A percentile compares a stretch with the other conserved stretches of the same genome.
Conservation (phyloP, 2,329 filamentous ascomycete species). For the Exophiala sideris region DNA sequence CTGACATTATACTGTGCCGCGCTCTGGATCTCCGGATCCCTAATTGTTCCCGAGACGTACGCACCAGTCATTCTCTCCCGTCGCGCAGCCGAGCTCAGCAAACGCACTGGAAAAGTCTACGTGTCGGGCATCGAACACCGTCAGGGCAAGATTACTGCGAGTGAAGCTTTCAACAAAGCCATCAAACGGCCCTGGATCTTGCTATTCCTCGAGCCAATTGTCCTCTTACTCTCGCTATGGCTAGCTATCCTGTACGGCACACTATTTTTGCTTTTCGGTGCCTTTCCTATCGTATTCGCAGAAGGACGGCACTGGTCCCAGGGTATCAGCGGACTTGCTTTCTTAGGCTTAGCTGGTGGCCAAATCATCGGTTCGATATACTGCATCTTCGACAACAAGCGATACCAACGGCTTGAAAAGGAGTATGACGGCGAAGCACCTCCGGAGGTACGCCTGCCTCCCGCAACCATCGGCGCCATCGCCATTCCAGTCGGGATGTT, state of each 20-base stretch:
- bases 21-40: constrained; percentile 54
- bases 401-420: constrained; percentile 41
- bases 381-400: constrained; percentile 41
- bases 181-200: constrained; percentile 49
- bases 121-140: constrained; percentile 39
- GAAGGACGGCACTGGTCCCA: constrained; percentile 45
- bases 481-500: constrained; percentile 34
- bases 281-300: constrained; percentile 51
- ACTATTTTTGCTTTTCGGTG: constrained; percentile 53
- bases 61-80: constrained; percentile 51
- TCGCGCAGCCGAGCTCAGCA: constrained; percentile 47
- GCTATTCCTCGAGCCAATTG: constrained; percentile 51
- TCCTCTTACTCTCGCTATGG: constrained; percentile 45
- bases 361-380: constrained; percentile 40
- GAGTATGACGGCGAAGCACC: constrained; percentile 55
- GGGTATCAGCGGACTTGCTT: constrained; percentile 48
- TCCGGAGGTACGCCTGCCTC: constrained; percentile 56
- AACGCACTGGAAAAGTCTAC: constrained; percentile 51
- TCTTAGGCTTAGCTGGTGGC: constrained; percentile 47
- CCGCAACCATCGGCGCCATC: constrained; percentile 48
- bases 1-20: constrained; percentile 61
- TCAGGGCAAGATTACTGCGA: constrained; percentile 41
- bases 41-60: constrained; percentile 58
- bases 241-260: constrained; percentile 52
- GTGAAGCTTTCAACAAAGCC: constrained; percentile 45